These are phyloP conservation scores for Spathaspora gorwiae DNA, from an alignment of 805 yeast species.

Conservation along the genomic window DNA sequence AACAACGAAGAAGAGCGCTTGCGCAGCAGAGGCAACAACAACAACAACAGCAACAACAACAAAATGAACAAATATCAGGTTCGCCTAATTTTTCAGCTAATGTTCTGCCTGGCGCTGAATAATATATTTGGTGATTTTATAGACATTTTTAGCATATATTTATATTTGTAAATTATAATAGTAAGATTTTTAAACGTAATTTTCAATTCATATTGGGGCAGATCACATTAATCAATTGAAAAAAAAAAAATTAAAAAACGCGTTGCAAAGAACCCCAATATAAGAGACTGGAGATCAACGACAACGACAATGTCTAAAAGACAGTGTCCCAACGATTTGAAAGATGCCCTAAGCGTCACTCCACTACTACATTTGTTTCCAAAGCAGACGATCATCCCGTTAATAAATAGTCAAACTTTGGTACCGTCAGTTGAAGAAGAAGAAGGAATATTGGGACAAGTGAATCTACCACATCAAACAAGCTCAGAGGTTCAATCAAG, in stretches of 20 bases:
- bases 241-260: no score
- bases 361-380: constrained; percentile 27
- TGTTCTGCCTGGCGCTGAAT: constrained; percentile 1
- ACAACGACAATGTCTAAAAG: neutral
- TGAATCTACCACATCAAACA: constrained; percentile 1
- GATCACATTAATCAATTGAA: no score
- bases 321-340: constrained; percentile 13
- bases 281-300: neutral
- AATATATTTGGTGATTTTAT: no score
- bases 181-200: no score
- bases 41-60: neutral
- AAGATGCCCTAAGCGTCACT: constrained; percentile 21
- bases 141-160: no score
- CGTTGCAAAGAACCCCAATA: neutral
- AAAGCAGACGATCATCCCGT: constrained; percentile 19
- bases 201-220: no score
- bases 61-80: neutral
- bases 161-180: no score
- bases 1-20: neutral
- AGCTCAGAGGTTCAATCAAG: constrained; percentile 1
- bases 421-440: constrained; percentile 8
- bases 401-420: constrained; percentile 7
- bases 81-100: neutral
- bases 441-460: neutral
- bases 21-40: constrained; percentile 1